Base-by-base conservation (phyloP, 2,329 filamentous ascomycete species). In the Sporothrix curviconia region DNA sequence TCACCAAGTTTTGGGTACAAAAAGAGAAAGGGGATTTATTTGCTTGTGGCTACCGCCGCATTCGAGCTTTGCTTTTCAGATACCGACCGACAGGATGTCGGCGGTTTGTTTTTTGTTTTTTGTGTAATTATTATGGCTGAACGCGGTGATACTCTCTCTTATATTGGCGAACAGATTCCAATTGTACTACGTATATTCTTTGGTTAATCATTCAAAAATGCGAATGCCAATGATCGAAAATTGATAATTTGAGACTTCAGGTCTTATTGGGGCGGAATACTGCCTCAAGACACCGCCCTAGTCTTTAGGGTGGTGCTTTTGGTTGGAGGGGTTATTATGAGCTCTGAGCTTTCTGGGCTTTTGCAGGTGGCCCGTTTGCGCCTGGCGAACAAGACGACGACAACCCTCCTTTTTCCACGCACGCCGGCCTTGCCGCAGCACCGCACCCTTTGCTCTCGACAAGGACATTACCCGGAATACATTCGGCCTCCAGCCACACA, bases 271-370 rank as follows among this genome's bases (percentile, higher is more conserved):
- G n/a, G 11, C 8, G n/a, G 32, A 36, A 22, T 53, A 42, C 25
- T 62, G 61, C 61, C 61, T 7, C 17, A n/a, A 2, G 37, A 30
- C 59, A 62, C 61, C 61, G 61, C 61, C 55, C 39, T 55, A 32
- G 28, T 7, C 43, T 17, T 7, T 51, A n/a, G n/a, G 19, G 47
- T 51, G 34, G 9, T 34, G 17, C 30, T 7, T 43, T 14, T 32
- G 44, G 25, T 40, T 44, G 22, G 40, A 46, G 39, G 52, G 52
- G 47, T 50, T 37, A 11, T 30, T 32, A 36, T 53, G 56, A 46
- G 36, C 42, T 43, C 22, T 24, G 28, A 34, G 36, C 50, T 53
- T 52, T 42, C 12, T n/a, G 37, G 24, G 37, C 25, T 54, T 40
- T 19, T 44, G 40, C 15, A 51, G 36, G 19, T 14, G 46, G 19